Percentiles rank a stretch among this genome's conserved stretches.
These are phyloP conservation scores for Sporothrix curviconia DNA, from an alignment of 2,329 filamentous ascomycete genomes.

Conservation along the genomic window DNA sequence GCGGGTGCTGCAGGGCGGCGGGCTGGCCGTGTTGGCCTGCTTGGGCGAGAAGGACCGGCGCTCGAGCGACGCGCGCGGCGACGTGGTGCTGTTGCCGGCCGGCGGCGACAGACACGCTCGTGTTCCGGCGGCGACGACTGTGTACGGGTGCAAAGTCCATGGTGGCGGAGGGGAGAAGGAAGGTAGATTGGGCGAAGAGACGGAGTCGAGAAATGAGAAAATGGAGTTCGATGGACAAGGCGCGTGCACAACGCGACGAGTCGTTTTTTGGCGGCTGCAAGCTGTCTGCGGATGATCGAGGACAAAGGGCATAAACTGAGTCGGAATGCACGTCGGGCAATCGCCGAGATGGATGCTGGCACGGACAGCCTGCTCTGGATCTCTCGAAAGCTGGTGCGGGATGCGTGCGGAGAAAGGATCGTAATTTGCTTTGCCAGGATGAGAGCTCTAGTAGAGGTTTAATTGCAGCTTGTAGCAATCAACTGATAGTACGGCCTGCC, in stretches of 20 bases:
- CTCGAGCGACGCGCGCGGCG: constrained; percentile 55
- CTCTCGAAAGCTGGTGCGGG: neutral
- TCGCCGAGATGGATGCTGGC: neutral
- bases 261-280: neutral
- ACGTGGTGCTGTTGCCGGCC: constrained; percentile 35
- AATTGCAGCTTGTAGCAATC: no score
- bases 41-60: constrained; percentile 47
- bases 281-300: neutral
- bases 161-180: constrained; percentile 18
- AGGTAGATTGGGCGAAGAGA: neutral
- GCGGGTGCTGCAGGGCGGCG: constrained; percentile 46
- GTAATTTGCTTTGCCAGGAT: no score
- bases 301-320: neutral
- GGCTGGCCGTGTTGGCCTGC: constrained; percentile 36
- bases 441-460: no score
- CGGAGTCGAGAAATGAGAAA: neutral
- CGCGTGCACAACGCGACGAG: constrained; percentile 1
- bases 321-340: neutral
- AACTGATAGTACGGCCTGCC: constrained; percentile 9
- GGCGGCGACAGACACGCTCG: constrained; percentile 72
- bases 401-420: constrained; percentile 11
- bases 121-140: constrained; percentile 87
- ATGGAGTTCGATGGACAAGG: neutral
- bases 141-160: constrained; percentile 98
- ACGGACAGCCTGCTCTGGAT: neutral